phyloP scores from a whole-genome alignment of 352 stramenopile genomes.

The Phytophthora pinifolia region DNA sequence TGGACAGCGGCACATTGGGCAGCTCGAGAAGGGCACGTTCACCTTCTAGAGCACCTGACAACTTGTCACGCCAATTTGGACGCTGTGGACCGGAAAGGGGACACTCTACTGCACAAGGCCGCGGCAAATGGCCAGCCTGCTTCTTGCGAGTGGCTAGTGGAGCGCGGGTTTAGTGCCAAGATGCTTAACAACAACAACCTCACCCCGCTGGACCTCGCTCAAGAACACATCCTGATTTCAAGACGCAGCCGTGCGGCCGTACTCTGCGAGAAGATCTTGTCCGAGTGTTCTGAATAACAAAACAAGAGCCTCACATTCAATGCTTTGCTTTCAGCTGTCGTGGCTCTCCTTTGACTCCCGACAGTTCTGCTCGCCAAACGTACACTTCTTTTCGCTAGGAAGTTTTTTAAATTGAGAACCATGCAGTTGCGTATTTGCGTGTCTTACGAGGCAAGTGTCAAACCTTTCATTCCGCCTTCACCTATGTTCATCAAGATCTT shows the following conservation, averaged over 20 bases:
- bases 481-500: conserved; percentile 36
- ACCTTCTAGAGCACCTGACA: conserved; percentile 63
- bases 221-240: conserved; percentile 42
- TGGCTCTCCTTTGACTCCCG: too few relatives aligned
- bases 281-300: conserved; percentile 36
- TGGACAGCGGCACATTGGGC: conserved; percentile 82
- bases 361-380: too few relatives aligned
- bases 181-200: conserved; percentile 67
- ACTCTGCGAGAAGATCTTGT: conserved; percentile 60
- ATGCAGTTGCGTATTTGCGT: too few relatives aligned
- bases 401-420: too few relatives aligned
- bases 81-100: conserved; percentile 59
- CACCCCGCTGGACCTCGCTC: conserved; percentile 61
- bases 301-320: background rate
- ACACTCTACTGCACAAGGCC: conserved; percentile 75
- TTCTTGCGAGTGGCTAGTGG: conserved; percentile 65
- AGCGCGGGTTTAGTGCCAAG: conserved; percentile 64
- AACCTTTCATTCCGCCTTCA: conserved; percentile 20
- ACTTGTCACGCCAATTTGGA: conserved; percentile 59
- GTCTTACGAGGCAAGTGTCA: conserved; percentile 28
- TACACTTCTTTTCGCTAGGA: too few relatives aligned
- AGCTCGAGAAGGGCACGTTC: conserved; percentile 59
- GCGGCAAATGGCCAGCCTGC: conserved; percentile 70
- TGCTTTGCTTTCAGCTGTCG: too few relatives aligned
- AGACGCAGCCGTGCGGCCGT: conserved; percentile 34